Evolutionary conservation across 495 filamentous ascomycete genomes (phyloP), one percentile per base, ranked within the genome.

Genomic region (Pyrenula aspistea): DNA sequence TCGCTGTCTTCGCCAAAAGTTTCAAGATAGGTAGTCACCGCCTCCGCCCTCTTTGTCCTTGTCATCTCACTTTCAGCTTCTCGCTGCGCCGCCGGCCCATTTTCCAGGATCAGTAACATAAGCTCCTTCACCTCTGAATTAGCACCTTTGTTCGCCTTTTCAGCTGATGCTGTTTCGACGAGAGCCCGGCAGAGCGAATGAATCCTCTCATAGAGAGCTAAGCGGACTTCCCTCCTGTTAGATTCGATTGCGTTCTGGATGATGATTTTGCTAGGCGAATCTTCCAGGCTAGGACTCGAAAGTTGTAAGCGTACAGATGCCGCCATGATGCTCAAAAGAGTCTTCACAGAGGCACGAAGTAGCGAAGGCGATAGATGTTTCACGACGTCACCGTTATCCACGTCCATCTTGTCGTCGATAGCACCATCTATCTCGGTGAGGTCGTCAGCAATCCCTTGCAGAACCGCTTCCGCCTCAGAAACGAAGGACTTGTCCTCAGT

Each of bases 41-140:
- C 69, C 53, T 71, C 66, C 49, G 72, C 72, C 51, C 72, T 70
- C 58, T 64, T 71, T 58, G 64, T 66, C 54, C 73, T 71, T 54
- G 73, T 68, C 49, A 62, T 56, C 57, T 76, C 73, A 42, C 15
- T 42, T 15, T 42, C 31, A 4, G 31, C 31, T 42, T 42, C 31
- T 42, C 31, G 31, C 31, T 42, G 31, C 15, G 31, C 31, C 8
- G 15, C 31, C 4, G 31, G 31, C 31, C 31, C 31, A 15, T 4
- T 15, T 42, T 42, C 15, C 31, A 42, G 31, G 15, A 42, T 42
- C 4, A 42, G 31, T 15, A 4, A 15, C 4, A 42, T 42, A 15
- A 42, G 31, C 8, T 15, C 15, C 31, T 15, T 42, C 31, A 42
- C 31, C 15, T 42, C 31, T 15, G 8, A 4, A 15, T 15, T 4